These are phyloP conservation scores for Gaultheria prostrata DNA, from an alignment of 148 eudicot genomes.

Conservation along the genomic window DNA sequence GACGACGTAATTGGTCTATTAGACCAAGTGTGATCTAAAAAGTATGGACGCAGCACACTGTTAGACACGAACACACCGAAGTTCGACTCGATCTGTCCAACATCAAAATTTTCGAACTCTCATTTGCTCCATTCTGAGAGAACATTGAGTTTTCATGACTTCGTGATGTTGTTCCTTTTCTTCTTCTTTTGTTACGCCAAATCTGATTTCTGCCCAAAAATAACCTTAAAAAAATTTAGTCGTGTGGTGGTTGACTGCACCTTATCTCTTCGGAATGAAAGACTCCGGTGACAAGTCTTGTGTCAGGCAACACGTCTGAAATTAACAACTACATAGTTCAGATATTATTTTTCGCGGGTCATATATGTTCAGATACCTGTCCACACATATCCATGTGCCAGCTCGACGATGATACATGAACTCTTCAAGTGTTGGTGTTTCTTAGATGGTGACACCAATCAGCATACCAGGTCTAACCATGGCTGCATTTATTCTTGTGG, in stretches of 20 bases:
- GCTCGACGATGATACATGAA: not conserved
- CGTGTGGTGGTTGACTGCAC: not conserved
- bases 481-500: not conserved
- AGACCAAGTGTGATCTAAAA: not conserved
- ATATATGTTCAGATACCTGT: not conserved
- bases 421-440: not conserved
- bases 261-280: not conserved
- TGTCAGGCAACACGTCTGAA: not conserved
- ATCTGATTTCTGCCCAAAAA: not conserved
- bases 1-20: not conserved
- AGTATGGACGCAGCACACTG: not conserved
- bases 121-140: not conserved
- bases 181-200: not conserved
- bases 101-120: not conserved
- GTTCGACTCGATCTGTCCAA: not conserved
- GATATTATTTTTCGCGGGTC: not conserved
- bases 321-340: not conserved
- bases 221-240: not conserved
- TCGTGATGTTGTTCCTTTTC: no score
- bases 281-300: not conserved
- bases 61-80: not conserved
- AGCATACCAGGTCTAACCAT: constrained; percentile 1
- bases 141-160: not conserved
- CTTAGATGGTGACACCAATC: not conserved
- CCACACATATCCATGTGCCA: not conserved